Conservation (phyloP, 139 green algal species). For the Auxenochlorella protothecoides region DNA sequence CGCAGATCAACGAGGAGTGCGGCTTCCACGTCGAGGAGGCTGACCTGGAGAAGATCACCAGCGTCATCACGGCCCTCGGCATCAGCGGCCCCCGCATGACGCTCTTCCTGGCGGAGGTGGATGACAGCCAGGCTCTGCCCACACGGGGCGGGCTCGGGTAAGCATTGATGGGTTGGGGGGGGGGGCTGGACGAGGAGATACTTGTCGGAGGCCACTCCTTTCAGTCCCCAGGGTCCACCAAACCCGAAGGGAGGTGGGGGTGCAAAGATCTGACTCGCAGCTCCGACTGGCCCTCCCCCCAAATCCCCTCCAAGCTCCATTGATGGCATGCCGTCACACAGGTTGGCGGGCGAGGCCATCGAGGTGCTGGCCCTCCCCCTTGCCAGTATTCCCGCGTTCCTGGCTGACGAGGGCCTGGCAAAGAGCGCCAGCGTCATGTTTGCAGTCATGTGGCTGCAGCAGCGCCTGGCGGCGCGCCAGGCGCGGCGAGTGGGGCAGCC, state of each 20-base stretch:
- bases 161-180: slow-evolving; percentile 12
- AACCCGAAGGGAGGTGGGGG: too few species aligned
- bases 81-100: slow-evolving; percentile 40
- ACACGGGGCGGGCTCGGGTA: slow-evolving; percentile 36
- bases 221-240: too few species aligned
- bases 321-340: too few species aligned
- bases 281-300: too few species aligned
- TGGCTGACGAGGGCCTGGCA: slow-evolving; percentile 38
- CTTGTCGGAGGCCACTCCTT: too few species aligned
- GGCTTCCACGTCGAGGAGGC: slow-evolving; percentile 44
- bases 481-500: background rate
- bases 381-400: slow-evolving; percentile 31
- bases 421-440: slow-evolving; percentile 66
- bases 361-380: slow-evolving; percentile 76
- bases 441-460: slow-evolving; percentile 47
- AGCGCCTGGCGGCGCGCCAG: background rate
- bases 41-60: slow-evolving; percentile 36
- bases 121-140: slow-evolving; percentile 40
- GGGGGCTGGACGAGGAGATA: too few species aligned
- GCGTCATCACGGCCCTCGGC: slow-evolving; percentile 31
- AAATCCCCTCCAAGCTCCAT: too few species aligned
- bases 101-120: slow-evolving; percentile 62
- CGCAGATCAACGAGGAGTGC: slow-evolving; percentile 46
- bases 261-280: too few species aligned
- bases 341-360: slow-evolving; percentile 54